A percentile compares a stretch with the other conserved stretches of the same genome.
These are phyloP conservation scores for Myriosclerotinia scirpicola DNA, from an alignment of 2,329 filamentous ascomycete genomes.

Conservation along the genomic window DNA sequence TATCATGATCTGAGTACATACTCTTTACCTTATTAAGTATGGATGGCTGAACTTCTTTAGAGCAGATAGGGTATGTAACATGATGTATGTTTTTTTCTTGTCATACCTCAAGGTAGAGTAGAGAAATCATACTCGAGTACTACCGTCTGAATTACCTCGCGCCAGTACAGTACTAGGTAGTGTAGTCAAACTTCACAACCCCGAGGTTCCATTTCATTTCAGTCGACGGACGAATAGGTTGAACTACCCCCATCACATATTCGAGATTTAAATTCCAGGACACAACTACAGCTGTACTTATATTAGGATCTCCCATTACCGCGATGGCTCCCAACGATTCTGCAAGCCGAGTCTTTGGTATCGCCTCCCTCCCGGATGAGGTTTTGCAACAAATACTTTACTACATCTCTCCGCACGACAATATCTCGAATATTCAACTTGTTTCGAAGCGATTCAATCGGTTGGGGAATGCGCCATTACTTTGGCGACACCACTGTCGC, in stretches of 20 bases:
- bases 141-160: not conserved
- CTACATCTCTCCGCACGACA: conserved; percentile 57
- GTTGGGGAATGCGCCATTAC: conserved; percentile 67
- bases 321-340: conserved; percentile 5
- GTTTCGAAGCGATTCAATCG: conserved; percentile 64
- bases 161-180: not conserved
- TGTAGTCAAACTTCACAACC: not conserved
- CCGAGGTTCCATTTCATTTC: not conserved
- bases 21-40: too few species aligned
- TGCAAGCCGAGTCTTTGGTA: conserved; percentile 1
- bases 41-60: too few species aligned
- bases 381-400: conserved; percentile 77
- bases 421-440: conserved; percentile 49
- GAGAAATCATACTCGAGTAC: not conserved
- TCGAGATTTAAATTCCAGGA: not conserved
- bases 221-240: not conserved
- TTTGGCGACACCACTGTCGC: conserved; percentile 79
- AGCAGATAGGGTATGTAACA: too few species aligned
- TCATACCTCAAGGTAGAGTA: not conserved
- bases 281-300: not conserved
- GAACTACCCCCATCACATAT: not conserved
- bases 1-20: too few species aligned
- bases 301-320: not conserved
- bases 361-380: conserved; percentile 64
- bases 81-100: not conserved